Percentiles rank a stretch among this genome's conserved stretches.
phyloP scores from a whole-genome alignment of 805 yeast species.

The Candida parachauliodes region DNA sequence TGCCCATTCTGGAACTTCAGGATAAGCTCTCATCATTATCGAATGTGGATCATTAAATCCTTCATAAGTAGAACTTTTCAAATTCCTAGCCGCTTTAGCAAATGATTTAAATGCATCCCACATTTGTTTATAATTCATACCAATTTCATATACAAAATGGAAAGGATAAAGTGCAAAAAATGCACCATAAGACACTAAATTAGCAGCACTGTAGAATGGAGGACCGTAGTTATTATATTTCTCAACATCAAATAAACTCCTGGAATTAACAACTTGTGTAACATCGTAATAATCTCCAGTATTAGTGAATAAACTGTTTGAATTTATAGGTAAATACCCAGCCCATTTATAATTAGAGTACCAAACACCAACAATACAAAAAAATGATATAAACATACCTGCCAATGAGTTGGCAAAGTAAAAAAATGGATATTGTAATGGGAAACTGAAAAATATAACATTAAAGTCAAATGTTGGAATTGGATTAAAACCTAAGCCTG shows the following conservation, averaged over 20 bases:
- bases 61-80: slow-evolving; percentile 11
- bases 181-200: slow-evolving; percentile 25
- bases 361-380: slow-evolving; percentile 18
- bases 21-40: slow-evolving; percentile 28
- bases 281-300: slow-evolving; percentile 45
- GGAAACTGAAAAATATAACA: slow-evolving; percentile 19
- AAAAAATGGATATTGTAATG: slow-evolving; percentile 44
- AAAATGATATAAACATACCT: slow-evolving; percentile 18
- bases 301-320: slow-evolving; percentile 45
- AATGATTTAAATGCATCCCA: slow-evolving; percentile 13
- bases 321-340: slow-evolving; percentile 33
- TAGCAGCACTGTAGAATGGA: slow-evolving; percentile 28
- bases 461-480: slow-evolving; percentile 54
- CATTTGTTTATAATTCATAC: slow-evolving; percentile 12
- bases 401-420: slow-evolving; percentile 12
- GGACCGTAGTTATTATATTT: slow-evolving; percentile 24
- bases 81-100: slow-evolving; percentile 10
- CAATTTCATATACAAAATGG: slow-evolving; percentile 13
- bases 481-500: slow-evolving; percentile 54
- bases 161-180: slow-evolving; percentile 27
- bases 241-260: slow-evolving; percentile 24
- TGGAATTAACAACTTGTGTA: slow-evolving; percentile 34
- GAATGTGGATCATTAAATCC: slow-evolving; percentile 24
- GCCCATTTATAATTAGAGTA: slow-evolving; percentile 22
- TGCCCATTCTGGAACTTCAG: slow-evolving; percentile 37